Base-by-base conservation (phyloP, 306 rosid species). In the Gastrolobium bilobum region DNA sequence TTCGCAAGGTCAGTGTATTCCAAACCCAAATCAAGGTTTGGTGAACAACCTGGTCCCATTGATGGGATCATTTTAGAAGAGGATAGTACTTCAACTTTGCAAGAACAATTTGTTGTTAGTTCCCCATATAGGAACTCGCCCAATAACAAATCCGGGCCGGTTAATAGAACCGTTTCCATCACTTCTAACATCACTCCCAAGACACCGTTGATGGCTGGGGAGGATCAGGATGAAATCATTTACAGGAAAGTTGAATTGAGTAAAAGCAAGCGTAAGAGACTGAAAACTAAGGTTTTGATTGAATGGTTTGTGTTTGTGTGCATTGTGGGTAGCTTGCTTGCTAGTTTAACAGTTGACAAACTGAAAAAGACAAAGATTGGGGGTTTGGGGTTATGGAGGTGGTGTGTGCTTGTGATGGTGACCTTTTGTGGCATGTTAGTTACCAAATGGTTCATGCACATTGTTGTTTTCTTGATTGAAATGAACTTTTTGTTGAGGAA, bases 11-110 rank as follows among this genome's bases (percentile, higher is more conserved):
- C 94, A 52, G 81, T 83, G 61, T 83, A 51, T 77, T 87, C 93
- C 10, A 90, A 84, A 73, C 91, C 99, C 65, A 95, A 92, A 85
- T 91, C 99, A 68, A 87, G 99, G 51, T 92, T 92, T 80, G 92
- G 88, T 56, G 99, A 95, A 83, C 90, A 84, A 13, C 74, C 92
- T 26, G 84, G 35, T 52, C 66, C 56, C 8, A 33, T 81, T 52
- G 92, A 90, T 79, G 70, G 82, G 30, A 44, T 81, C 4, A 10
- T 75, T 60, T 68, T 80, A 50, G 97, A 92, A 39, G 97, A 91
- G 75, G 84, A 62, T 77, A 51, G 2, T 2, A 43, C 0, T 44
- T 47, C 67, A 59, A 73, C 82, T n/a, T 83, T 70, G 46, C 83
- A 67, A 69, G 94, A 88, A 57, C 84, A 85, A 37, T 33, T 58